phyloP scores from a whole-genome alignment of 1,139 yeast species.

The Taphrina flavorubra region DNA sequence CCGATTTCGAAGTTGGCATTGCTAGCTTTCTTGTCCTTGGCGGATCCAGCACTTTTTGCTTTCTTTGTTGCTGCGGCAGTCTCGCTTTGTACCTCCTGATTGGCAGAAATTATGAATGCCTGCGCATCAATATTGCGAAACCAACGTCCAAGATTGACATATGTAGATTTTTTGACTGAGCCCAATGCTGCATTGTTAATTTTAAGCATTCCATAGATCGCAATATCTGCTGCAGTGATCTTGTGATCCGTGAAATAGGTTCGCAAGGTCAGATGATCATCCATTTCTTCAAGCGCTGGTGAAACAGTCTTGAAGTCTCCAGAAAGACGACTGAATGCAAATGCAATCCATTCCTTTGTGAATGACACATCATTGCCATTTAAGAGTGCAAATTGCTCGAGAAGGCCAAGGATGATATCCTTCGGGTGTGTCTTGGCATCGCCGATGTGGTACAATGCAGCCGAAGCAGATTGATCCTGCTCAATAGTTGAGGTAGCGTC shows the following conservation, averaged over 20 bases:
- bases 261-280: constrained; percentile 82
- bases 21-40: constrained; percentile 59
- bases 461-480: constrained; percentile 23
- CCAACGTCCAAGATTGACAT: constrained; percentile 91
- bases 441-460: constrained; percentile 8
- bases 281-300: constrained; percentile 76
- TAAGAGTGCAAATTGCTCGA: background rate
- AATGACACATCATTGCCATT: constrained; percentile 6
- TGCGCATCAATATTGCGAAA: constrained; percentile 75
- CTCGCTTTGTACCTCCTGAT: constrained; percentile 77
- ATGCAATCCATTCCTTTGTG: constrained; percentile 67
- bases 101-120: constrained; percentile 70
- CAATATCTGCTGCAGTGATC: constrained; percentile 77
- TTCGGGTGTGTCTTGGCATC: constrained; percentile 9
- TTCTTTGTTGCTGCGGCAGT: constrained; percentile 54
- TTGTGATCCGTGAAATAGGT: constrained; percentile 74
- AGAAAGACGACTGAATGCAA: constrained; percentile 72
- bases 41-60: constrained; percentile 57
- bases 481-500: constrained; percentile 32
- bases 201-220: constrained; percentile 92
- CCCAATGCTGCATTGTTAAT: constrained; percentile 93
- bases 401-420: constrained; percentile 16
- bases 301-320: constrained; percentile 89
- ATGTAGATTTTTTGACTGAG: constrained; percentile 79
- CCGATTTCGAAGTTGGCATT: constrained; percentile 88